These are phyloP conservation scores for Xylona heveae DNA, from an alignment of 495 filamentous ascomycete species.

Conservation along the genomic window DNA sequence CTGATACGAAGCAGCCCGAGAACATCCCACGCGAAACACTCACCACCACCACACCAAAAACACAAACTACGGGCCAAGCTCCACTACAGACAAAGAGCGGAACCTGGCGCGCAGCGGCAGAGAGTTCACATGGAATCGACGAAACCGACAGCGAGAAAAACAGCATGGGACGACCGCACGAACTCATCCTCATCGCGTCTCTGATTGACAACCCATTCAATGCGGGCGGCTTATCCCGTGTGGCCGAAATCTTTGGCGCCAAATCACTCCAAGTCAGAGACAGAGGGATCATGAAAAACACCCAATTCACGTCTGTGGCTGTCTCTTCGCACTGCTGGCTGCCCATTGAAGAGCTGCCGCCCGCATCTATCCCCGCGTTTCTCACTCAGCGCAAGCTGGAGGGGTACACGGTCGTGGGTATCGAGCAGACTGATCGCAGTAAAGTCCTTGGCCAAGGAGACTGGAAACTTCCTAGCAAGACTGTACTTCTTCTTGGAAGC, in stretches of 20 bases:
- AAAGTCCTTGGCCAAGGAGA: slow-evolving; percentile 14
- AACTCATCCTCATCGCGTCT: slow-evolving; percentile 24
- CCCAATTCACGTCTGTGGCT: slow-evolving; percentile 21
- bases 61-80: neutral
- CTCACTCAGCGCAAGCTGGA: slow-evolving; percentile 12
- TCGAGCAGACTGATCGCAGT: slow-evolving; percentile 27
- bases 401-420: slow-evolving; percentile 22
- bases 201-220: slow-evolving; percentile 25
- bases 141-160: neutral
- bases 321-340: slow-evolving; percentile 22
- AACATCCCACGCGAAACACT: neutral
- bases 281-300: slow-evolving; percentile 10
- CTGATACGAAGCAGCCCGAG: no score
- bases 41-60: neutral
- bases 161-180: slow-evolving; percentile 1
- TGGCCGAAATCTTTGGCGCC: slow-evolving; percentile 25
- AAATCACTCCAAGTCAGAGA: slow-evolving; percentile 14
- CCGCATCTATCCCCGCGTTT: slow-evolving; percentile 11
- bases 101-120: slow-evolving; percentile 4
- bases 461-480: slow-evolving; percentile 16
- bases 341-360: slow-evolving; percentile 17
- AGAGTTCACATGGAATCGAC: neutral
- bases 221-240: slow-evolving; percentile 24
- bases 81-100: slow-evolving; percentile 11
- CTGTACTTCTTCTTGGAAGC: slow-evolving; percentile 22